Base-by-base conservation (phyloP, 1,284 basidiomycete genomes). In the Papiliotrema nemorosa region DNA sequence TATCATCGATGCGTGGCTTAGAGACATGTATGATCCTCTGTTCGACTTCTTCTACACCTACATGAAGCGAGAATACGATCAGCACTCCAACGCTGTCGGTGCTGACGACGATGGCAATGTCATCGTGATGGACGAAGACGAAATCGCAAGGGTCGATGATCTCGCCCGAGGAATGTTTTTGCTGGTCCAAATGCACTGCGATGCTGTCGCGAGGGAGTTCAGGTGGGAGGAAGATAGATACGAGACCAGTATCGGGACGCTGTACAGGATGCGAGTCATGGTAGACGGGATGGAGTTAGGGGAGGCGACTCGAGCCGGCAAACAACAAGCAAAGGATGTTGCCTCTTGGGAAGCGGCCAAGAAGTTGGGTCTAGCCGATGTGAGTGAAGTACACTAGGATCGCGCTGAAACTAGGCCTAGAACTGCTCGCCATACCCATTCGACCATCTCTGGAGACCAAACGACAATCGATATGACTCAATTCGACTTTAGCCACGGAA, bases 11-110 rank as follows among this genome's bases (percentile, higher is more conserved):
- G 39, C 25, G 3, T 72, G 70, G 70, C 61, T 72, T 21, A 50
- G 67, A 45, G 70, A 69, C 41, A 66, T 72, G 63, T 69, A 67
- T 47, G 65, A 67, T 18, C 70, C 70, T 3, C 57, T 72, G 12
- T 61, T 58, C 53, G 67, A 71, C 34, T 71, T 69, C 52, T 73
- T 69, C 62, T 64, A 63, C 53, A 48, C 53, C 14, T 62, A 67
- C 57, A 72, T 70, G 70, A 52, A 53, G 47, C 44, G 40, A 31
- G 65, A 69, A 47, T 54, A 67, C 49, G 50, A 56, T 13, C 63
- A 63, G 54, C 66, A 68, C 44, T 52, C 55, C 35, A 36, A 38
- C 9, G 63, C 61, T 6, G 52, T 62, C 18, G 59, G 59, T 7
- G 47, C 52, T 1, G 57, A 53, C 2, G 27, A 50, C 26, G 62